Evolutionary conservation across 164 flowering plant species (phyloP).

Genomic region (Chimonanthus salicifolius): DNA sequence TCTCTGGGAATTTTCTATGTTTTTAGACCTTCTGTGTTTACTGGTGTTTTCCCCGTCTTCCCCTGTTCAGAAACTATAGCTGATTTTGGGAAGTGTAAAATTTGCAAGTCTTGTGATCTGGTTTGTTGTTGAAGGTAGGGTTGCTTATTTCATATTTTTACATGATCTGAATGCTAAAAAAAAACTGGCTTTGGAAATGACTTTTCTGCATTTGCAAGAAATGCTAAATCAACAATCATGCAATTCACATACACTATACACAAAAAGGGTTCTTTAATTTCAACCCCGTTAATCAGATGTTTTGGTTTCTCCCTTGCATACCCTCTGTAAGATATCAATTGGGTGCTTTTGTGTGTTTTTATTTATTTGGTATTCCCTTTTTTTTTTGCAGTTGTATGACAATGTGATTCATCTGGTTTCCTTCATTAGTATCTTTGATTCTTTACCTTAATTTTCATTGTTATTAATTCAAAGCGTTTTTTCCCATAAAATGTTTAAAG

Average conservation of each 20-base stretch:
- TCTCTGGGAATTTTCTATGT: background rate
- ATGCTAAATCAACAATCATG: background rate
- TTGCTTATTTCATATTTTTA: background rate
- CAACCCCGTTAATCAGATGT: background rate
- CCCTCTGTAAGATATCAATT: background rate
- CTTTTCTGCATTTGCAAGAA: background rate
- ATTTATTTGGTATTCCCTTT: background rate
- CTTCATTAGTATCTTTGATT: no score
- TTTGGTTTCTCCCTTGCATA: no score
- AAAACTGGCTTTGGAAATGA: background rate
- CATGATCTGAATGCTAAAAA: background rate
- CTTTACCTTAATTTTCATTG: no score
- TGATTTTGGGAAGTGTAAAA: background rate
- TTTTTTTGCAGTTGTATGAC: background rate
- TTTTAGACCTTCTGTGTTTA: no score
- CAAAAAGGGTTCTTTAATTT: background rate
- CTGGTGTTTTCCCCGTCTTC: no score
- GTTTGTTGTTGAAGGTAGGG: background rate
- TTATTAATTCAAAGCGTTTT: no score
- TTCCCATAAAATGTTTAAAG: no score
- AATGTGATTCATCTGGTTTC: no score
- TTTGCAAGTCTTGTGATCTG: background rate
- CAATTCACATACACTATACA: background rate
- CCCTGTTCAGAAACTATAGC: no score
- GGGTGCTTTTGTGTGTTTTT: background rate